Evolutionary conservation across 78 protist species (phyloP).

Genomic region (Dictyostelium purpureum): DNA sequence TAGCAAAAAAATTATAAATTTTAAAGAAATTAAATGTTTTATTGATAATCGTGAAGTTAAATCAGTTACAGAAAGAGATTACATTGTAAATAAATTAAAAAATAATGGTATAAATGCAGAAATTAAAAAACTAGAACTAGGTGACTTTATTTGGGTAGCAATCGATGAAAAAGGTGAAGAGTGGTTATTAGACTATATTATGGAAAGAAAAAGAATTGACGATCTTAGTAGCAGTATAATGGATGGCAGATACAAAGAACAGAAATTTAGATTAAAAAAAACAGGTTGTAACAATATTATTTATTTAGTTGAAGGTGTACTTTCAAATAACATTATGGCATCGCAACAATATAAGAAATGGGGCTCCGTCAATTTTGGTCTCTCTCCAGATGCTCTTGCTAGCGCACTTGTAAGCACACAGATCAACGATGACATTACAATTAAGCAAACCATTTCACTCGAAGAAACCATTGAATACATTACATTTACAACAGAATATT

Average conservation of each 20-base stretch:
- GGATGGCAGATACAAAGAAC: constrained; percentile 81
- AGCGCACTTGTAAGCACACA: constrained; percentile 30
- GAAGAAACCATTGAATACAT: constrained; percentile 17
- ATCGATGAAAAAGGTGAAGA: background rate
- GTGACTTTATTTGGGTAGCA: constrained; percentile 77
- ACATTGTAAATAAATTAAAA: constrained; percentile 8
- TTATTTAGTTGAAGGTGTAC: constrained; percentile 53
- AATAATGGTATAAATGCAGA: constrained; percentile 5
- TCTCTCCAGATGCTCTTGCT: constrained; percentile 27
- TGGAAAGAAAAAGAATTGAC: constrained; percentile 69
- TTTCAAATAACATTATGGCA: background rate
- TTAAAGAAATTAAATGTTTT: constrained; percentile 40
- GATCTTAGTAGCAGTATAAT: constrained; percentile 65
- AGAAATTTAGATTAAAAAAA: constrained; percentile 52
- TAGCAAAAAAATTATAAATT: background rate
- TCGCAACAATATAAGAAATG: background rate
- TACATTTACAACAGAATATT: background rate
- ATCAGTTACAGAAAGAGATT: constrained; percentile 43
- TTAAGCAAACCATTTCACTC: background rate
- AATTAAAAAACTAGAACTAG: constrained; percentile 45
- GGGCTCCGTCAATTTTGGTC: constrained; percentile 53
- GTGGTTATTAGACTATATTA: constrained; percentile 46
- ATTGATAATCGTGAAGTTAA: constrained; percentile 77
- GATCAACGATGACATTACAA: background rate
- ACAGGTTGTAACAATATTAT: constrained; percentile 44